Evolutionary conservation across 495 filamentous ascomycete genomes (phyloP), one percentile per base, ranked within the genome.

Genomic region (Pyronema domesticum): DNA sequence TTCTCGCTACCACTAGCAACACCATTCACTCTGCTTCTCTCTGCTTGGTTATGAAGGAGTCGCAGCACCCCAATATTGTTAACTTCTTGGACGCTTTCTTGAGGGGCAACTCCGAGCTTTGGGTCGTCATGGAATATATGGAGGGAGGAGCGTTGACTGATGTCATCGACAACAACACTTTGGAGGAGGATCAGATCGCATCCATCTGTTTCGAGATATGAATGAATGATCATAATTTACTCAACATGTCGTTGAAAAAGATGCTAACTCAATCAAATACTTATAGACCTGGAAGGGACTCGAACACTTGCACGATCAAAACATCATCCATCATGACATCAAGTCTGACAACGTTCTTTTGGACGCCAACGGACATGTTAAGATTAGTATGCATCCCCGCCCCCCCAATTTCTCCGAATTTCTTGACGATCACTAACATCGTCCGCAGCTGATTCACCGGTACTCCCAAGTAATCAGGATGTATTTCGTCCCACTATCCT

Each of bases 51-150:
- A 98, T 98, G 93, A 95, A 95, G 71, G 91, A 96, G 70, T 94
- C 85, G 72, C 51, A 51, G 37, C 88, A 95, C 68, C 78, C 85
- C 23, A 98, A 98, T 68, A 96, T 98, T 70, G 91, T 96, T 71
- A 98, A 98, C 70, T 98, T 94, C 72, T 73, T 98, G 30, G 93
- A 98, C 65, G 88, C 91, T 0, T 98, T 95, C 75, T 72, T 98
- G 63, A 83, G 88, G 59, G 89, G 94, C 61, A 85, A 86, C 62
- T 86, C 83, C 67, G 91, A 98, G 66, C 76, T 98, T 30, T 98
- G 91, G 91, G 88, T 96, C 18, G 89, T 98, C 36, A 95, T 98
- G 93, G 93, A 98, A 69, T 98, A 91, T 63, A 96, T 96, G 91
- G 93, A 96, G 68, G 93, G 93, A 56, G 91, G 93, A 67, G 87